Evolutionary conservation across 2,329 filamentous ascomycete genomes (phyloP).

Genomic region (Penicillium sumatraense): DNA sequence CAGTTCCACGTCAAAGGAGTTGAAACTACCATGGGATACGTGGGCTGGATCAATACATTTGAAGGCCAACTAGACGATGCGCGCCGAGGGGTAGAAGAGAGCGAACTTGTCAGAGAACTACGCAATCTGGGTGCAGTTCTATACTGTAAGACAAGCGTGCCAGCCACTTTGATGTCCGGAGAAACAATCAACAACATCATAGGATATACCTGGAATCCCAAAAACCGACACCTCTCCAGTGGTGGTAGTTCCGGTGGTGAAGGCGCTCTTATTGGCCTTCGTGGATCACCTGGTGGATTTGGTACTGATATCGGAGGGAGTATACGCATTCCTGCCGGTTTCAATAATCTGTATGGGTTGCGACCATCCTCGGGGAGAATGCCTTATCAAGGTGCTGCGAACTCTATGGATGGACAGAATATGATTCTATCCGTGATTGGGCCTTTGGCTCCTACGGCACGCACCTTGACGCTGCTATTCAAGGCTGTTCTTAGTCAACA

Average conservation of each 20-base stretch:
- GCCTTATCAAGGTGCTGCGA: constrained; percentile 63
- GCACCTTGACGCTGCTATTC: constrained; percentile 60
- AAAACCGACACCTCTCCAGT: constrained; percentile 57
- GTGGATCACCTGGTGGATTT: constrained; percentile 60
- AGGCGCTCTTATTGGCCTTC: constrained; percentile 59
- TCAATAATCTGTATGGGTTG: constrained; percentile 62
- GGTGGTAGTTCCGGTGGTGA: constrained; percentile 66
- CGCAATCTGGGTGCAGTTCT: constrained; percentile 58
- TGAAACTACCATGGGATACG: constrained; percentile 65
- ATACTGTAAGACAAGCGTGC: constrained; percentile 61
- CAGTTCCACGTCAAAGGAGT: constrained; percentile 55
- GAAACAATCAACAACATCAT: constrained; percentile 68
- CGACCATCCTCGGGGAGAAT: constrained; percentile 60
- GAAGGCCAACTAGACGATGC: constrained; percentile 59
- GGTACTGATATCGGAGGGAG: constrained; percentile 64
- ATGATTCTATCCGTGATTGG: constrained; percentile 67
- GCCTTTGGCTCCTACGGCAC: constrained; percentile 62
- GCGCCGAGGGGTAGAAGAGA: constrained; percentile 57
- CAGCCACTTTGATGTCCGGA: constrained; percentile 61
- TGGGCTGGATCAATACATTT: constrained; percentile 68
- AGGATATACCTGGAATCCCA: constrained; percentile 61
- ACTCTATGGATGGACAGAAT: constrained; percentile 68
- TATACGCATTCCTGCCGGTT: constrained; percentile 63
- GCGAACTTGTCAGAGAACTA: constrained; percentile 62
- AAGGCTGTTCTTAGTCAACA: constrained; percentile 60